Percentiles rank a stretch among this genome's conserved stretches.
Conservation (phyloP, 225 moss, liverwort and hornwort species). For the Pseudisothecium myosuroides region DNA sequence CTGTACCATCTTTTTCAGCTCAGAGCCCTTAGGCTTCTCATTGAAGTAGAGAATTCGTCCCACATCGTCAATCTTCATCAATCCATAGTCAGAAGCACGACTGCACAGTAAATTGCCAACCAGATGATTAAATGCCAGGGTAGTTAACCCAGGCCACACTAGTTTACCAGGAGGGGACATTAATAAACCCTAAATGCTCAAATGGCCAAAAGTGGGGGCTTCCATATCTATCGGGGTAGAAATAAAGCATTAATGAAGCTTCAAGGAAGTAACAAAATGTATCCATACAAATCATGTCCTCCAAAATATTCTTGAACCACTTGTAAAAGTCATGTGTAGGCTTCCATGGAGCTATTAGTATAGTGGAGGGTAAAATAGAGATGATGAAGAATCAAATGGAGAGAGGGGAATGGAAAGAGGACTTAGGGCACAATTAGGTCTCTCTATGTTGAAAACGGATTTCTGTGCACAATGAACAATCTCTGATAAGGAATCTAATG, state of each 20-base stretch:
- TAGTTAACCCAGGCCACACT: neutral
- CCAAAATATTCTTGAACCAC: neutral
- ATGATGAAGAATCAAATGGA: neutral
- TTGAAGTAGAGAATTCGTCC: conserved; percentile 77
- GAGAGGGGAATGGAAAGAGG: neutral
- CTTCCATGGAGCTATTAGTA: neutral
- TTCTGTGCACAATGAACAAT: too few relatives aligned
- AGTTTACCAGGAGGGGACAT: neutral
- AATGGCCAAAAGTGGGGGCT: neutral
- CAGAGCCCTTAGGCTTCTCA: conserved; percentile 75
- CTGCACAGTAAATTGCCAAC: conserved; percentile 18
- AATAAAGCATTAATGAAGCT: neutral
- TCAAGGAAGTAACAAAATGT: neutral
- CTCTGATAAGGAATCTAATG: neutral
- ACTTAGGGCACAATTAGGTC: neutral
- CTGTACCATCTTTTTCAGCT: conserved; percentile 64
- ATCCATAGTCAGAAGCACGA: conserved; percentile 84
- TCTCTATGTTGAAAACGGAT: neutral
- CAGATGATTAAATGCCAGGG: neutral
- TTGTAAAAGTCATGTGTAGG: neutral
- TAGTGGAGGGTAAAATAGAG: neutral
- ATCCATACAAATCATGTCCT: neutral
- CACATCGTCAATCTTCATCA: conserved; percentile 87
- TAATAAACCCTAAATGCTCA: neutral
- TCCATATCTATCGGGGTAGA: neutral